Conservation (phyloP, 257 asterid genomes). For the Solanum pinnatisectum region DNA sequence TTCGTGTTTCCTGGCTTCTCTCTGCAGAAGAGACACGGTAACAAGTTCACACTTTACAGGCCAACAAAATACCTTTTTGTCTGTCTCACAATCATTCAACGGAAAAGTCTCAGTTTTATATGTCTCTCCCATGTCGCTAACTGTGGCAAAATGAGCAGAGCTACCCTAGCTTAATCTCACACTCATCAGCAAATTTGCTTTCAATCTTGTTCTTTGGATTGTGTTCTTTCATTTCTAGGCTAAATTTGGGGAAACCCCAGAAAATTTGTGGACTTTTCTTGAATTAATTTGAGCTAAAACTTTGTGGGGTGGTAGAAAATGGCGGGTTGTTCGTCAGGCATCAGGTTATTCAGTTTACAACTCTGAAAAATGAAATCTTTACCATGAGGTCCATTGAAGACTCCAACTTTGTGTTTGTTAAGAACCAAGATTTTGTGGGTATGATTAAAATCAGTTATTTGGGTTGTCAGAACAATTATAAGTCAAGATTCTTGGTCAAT, state of each 20-base stretch:
- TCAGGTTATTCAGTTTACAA: constrained; percentile 27
- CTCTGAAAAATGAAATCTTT: constrained; percentile 22
- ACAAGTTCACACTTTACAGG: background rate
- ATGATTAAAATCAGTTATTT: constrained; percentile 12
- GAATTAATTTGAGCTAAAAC: background rate
- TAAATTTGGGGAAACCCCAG: background rate
- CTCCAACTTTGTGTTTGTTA: constrained; percentile 6
- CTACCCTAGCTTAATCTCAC: background rate
- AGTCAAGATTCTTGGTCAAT: background rate
- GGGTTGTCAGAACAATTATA: constrained; percentile 4
- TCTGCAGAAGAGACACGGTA: background rate
- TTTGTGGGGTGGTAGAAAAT: constrained; percentile 5
- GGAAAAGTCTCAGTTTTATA: background rate
- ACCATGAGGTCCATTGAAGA: constrained; percentile 10
- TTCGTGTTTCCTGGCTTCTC: background rate
- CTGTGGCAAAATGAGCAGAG: background rate
- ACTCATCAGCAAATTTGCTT: background rate
- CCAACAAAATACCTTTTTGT: background rate
- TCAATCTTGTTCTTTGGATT: background rate
- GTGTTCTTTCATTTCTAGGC: background rate
- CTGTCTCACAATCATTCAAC: background rate
- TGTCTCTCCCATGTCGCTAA: background rate
- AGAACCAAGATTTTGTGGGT: constrained; percentile 6
- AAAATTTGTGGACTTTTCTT: constrained; percentile 31
- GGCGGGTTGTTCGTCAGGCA: constrained; percentile 51